Evolutionary conservation across 2,329 filamentous ascomycete genomes (phyloP), one percentile per base, ranked within the genome.

Genomic region (Sclerotinia glacialis): DNA sequence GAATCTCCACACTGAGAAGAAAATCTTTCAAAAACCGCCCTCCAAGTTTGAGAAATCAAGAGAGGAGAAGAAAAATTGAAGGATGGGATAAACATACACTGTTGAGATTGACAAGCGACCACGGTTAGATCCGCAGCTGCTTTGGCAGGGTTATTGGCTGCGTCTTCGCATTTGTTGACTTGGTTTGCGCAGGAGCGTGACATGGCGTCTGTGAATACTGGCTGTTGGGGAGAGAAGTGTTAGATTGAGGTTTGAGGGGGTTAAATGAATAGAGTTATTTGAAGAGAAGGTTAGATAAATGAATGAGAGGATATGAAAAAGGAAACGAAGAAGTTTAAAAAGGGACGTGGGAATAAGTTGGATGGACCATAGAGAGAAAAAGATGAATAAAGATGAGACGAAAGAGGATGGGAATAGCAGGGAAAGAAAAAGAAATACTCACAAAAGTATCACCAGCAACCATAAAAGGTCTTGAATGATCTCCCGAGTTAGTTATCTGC

Each of bases 401-500:
- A 28, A 53, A 18, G 31, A 37, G 8, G 1, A 54, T 37, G 1
- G 8, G 11, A 44, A 37, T 3, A n/a, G 21, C 8, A 34, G 8
- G 12, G 26, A 1, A 11, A 23, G 21, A 5, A 46, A 14, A 54
- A 34, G 53, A 28, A 21, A 26, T 58, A 58, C 62, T 47, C 50
- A 65, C 64, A 65, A 65, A 65, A 46, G 31, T 65, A 46, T 61
- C 47, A 1, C 54, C 64, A 34, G 18, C 37, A 23, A 65, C 54
- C 23, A 40, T 49, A 37, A n/a, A 65, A 21, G 64, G 46, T 53
- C 54, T 59, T 7, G 54, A n/a, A 37, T 59, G 52, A 53, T 65
- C 64, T 21, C 31, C 42, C 2, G 54, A 60, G 23, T 65, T 65
- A 5, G 64, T 65, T 46, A 65, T 65, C 64, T 65, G 5, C 11